Base-by-base conservation (phyloP, 176 grass and related monocot species). In the Ensete glaucum region DNA sequence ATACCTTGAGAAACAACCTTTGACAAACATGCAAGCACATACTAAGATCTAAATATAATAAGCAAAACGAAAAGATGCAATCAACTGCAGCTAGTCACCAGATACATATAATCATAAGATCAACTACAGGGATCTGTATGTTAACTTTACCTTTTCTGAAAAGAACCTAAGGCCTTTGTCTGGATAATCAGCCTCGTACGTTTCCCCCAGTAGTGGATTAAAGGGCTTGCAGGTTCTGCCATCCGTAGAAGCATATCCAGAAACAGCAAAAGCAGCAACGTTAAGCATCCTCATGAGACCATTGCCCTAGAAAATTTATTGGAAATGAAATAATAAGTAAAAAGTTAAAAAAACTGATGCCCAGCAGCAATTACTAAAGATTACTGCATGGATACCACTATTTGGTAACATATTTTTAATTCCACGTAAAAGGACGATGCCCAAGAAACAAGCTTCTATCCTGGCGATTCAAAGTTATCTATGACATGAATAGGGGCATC, bases 181-280 rank as follows among this genome's bases (percentile, higher is more conserved):
- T 76, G 91, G 91, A 80, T 89, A 95, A 76, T 99, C 86, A 79
- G 96, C 96, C 87, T 99, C 96, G 74, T 89, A 99, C 16, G 96
- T 99, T 79, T 99, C 96, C 34, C 96, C 96, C 34, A 99, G 85
- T 76, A 99, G 85, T 71, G 96, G 96, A 82, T 99, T 99, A 75
- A 99, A 99, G 50, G 96, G 96, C 76, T 99, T 99, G 67, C 96
- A 99, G 66, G 84, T 89, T 81, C 96, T 88, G 56, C 96, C 96
- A 72, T 99, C 96, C 11, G 96, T 99, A 62, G 96, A 99, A 59
- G 96, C 88, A 76, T 99, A 99, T 77, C 96, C 96, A 77, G 96
- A 99, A 85, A 99, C 91, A 74, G 96, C 96, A 95, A 99, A 99
- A 79, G 96, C 96, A 76, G 96, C 88, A 72, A 99, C 85, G 62